Evolutionary conservation across 1,284 basidiomycete species (phyloP), one percentile per base, ranked within the genome.

Genomic region (Porodaedalea pini): DNA sequence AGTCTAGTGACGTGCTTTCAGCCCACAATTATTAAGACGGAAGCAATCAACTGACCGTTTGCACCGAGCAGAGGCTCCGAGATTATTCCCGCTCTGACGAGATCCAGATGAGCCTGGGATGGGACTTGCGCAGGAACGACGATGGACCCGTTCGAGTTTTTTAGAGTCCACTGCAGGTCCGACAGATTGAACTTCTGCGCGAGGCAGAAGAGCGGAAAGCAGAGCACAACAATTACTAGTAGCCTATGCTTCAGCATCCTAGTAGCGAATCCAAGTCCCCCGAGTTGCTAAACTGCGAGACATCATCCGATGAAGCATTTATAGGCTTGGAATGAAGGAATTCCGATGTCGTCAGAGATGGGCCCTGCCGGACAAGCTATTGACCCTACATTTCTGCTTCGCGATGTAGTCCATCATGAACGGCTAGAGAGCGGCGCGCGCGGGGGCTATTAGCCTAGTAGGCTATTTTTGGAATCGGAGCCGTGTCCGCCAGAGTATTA

Each of bases 71-170:
- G 65, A 1, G 81, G 80, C 53, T 84, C 81, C 1, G 76, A 75
- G 60, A 84, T 82, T 37, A 83, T 67, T 3, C 79, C 79, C 17
- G 78, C 79, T 41, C 71, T 72, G 25, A 75, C 53, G 17, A 84
- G 70, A 65, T 83, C 81, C 52, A 84, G 70, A 61, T 84, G 82
- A 1, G 73, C 77, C 57, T 82, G 77, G 2, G 79, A 80, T 3
- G 81, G 81, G 1, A 81, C 74, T 2, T 72, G 69, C 10, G 74
- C 81, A 4, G 80, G 79, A n/a, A 83, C 70, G 4, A 71, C 71
- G 47, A 83, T 78, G 0, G 80, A 76, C 2, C 78, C 76, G 63
- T 83, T 83, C 59, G 73, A 67, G 61, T 81, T 83, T 62, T 69
- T 74, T 36, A 84, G 67, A 3, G 78, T 77, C 81, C 82, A 84